Percentiles rank a stretch among this genome's conserved stretches.
Evolutionary conservation across 2,329 filamentous ascomycete genomes (phyloP).

Genomic region (Raffaelea deltoideospora): DNA sequence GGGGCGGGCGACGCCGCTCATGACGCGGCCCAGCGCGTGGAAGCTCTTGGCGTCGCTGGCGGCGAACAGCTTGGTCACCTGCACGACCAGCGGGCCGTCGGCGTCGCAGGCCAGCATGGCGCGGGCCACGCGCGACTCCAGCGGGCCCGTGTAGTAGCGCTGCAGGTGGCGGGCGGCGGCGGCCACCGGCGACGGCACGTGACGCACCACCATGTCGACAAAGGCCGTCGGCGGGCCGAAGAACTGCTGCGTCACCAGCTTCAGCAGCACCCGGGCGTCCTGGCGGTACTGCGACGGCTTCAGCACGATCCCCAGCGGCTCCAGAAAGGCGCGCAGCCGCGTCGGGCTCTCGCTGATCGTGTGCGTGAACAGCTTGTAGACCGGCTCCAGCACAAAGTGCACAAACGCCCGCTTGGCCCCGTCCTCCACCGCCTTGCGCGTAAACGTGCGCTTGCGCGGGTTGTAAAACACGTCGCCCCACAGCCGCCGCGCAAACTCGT

Average conservation of each 20-base stretch:
- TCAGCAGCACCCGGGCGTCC: slow-evolving; percentile 78
- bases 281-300: slow-evolving; percentile 88
- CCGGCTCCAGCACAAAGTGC: slow-evolving; percentile 86
- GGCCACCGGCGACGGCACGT: slow-evolving; percentile 74
- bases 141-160: slow-evolving; percentile 80
- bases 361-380: slow-evolving; percentile 95
- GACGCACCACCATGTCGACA: slow-evolving; percentile 85
- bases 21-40: slow-evolving; percentile 75
- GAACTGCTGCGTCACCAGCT: slow-evolving; percentile 85
- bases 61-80: slow-evolving; percentile 87
- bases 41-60: slow-evolving; percentile 83
- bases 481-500: slow-evolving; percentile 69
- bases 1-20: slow-evolving; percentile 79
- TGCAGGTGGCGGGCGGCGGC: slow-evolving; percentile 65
- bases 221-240: slow-evolving; percentile 83
- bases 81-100: slow-evolving; percentile 80
- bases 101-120: slow-evolving; percentile 74
- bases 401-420: slow-evolving; percentile 76
- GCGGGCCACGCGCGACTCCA: slow-evolving; percentile 65
- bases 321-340: slow-evolving; percentile 66
- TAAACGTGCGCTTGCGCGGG: slow-evolving; percentile 77
- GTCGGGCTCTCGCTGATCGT: slow-evolving; percentile 83
- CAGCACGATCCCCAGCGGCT: slow-evolving; percentile 63
- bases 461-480: slow-evolving; percentile 99
- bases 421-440: slow-evolving; percentile 71